phyloP scores from a whole-genome alignment of 768 basidiomycete genomes.

The Leccinum imitatum region DNA sequence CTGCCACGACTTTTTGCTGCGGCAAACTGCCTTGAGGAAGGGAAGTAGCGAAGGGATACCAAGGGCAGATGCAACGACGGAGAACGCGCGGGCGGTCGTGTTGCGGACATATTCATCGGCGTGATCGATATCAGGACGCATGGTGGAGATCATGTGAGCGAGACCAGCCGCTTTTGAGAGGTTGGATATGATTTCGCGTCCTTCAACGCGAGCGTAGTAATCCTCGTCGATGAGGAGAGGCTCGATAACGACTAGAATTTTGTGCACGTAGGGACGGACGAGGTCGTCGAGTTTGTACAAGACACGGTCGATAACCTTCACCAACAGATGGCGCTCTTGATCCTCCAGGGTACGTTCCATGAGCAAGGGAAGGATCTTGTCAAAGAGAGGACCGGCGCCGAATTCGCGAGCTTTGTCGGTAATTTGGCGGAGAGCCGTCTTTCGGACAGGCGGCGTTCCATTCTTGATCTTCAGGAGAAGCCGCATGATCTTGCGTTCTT shows the following conservation, averaged over 20 bases:
- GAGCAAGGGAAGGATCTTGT: constrained; percentile 95
- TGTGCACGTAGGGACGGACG: constrained; percentile 98
- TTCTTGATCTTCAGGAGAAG: constrained; percentile 98
- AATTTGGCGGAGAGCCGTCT: constrained; percentile 96
- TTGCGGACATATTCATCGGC: constrained; percentile 99
- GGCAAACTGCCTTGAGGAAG: constrained; percentile 97
- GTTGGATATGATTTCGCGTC: constrained; percentile 98
- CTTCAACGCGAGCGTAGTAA: constrained; percentile 94
- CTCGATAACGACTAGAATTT: constrained; percentile 91
- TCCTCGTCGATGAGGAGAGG: constrained; percentile 92
- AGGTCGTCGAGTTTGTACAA: constrained; percentile 99
- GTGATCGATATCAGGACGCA: constrained; percentile 99
- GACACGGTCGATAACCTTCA: constrained; percentile 93
- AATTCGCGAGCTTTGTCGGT: constrained; percentile 99
- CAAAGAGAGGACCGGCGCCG: constrained; percentile 96
- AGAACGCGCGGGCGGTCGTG: constrained; percentile 98
- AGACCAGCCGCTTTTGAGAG: constrained; percentile 98
- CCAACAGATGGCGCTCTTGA: constrained; percentile 95
- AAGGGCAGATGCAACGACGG: constrained; percentile 97
- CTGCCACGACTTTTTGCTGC: constrained; percentile 99
- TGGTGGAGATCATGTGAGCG: constrained; percentile 99
- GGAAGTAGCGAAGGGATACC: constrained; percentile 97
- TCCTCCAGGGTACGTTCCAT: constrained; percentile 99
- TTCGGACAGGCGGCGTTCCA: constrained; percentile 96
- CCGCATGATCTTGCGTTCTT: constrained; percentile 99